phyloP scores from a whole-genome alignment of 2,329 filamentous ascomycete genomes.

The Pochonia chlamydosporia region DNA sequence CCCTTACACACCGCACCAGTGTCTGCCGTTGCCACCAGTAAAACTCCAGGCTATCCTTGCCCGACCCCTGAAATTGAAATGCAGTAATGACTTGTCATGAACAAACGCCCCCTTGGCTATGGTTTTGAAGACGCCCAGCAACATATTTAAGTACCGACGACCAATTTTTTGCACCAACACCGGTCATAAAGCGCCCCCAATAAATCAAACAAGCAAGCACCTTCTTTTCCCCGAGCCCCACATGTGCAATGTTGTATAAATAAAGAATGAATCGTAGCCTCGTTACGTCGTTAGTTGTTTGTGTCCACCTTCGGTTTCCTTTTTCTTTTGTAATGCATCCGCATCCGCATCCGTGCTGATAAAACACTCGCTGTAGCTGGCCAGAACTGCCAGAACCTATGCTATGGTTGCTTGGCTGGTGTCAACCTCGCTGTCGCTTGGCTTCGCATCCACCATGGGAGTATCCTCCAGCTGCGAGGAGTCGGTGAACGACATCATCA shows the following conservation, averaged over 20 bases:
- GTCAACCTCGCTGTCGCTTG: conserved; percentile 18
- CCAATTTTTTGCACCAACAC: background rate
- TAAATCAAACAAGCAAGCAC: background rate
- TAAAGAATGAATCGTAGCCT: conserved; percentile 7
- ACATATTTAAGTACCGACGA: too few relatives aligned
- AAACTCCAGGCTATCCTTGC: background rate
- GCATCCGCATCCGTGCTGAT: background rate
- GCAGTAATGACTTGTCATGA: background rate
- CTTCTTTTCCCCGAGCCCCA: background rate
- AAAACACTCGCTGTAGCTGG: too few relatives aligned
- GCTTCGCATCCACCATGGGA: conserved; percentile 16
- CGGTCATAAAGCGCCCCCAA: too few relatives aligned
- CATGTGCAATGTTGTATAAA: background rate
- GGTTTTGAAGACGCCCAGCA: background rate
- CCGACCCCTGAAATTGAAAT: background rate
- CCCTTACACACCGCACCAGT: too few relatives aligned
- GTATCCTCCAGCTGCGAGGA: conserved; percentile 17
- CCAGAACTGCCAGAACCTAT: background rate
- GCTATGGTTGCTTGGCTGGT: background rate
- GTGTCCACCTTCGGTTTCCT: background rate
- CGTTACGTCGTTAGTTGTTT: background rate
- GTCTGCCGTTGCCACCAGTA: too few relatives aligned
- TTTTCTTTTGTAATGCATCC: too few relatives aligned
- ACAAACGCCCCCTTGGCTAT: background rate
- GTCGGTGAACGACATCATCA: conserved; percentile 11